Conservation (phyloP, 257 asterid genomes). For the Echium plantagineum region DNA sequence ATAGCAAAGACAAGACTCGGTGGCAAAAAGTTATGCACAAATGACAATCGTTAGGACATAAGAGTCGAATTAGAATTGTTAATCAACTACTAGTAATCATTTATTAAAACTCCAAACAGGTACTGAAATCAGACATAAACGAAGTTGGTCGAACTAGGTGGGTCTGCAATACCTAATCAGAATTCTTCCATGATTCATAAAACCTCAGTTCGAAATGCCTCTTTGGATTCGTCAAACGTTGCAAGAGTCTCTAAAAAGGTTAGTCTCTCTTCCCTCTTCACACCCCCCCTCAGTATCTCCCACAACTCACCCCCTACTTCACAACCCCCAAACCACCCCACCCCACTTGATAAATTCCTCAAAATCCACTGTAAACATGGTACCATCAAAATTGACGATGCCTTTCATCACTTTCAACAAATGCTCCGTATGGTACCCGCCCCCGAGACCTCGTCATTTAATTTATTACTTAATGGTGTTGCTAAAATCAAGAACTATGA, state of each 20-base stretch:
- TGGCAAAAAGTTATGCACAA: no score
- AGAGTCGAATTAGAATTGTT: no score
- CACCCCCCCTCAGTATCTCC: conserved; percentile 6
- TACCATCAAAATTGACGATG: conserved; percentile 16
- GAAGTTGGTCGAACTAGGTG: no score
- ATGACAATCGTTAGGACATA: no score
- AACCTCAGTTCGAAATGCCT: conserved; percentile 2
- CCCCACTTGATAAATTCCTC: conserved; percentile 17
- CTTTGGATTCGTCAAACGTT: conserved; percentile 15
- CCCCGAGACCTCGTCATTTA: conserved; percentile 37
- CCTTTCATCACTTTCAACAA: conserved; percentile 25
- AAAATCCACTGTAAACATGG: conserved; percentile 12
- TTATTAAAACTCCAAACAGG: no score
- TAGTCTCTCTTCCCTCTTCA: conserved; percentile 21
- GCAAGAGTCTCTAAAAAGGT: conserved; percentile 16
- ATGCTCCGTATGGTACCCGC: conserved; percentile 46
- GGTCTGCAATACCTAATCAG: no score
- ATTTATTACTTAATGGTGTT: conserved; percentile 30
- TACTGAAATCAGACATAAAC: no score
- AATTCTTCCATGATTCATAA: no score
- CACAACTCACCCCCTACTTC: conserved; percentile 4
- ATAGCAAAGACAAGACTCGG: no score
- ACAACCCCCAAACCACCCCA: not conserved
- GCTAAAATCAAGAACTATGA: conserved; percentile 32
- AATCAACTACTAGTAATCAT: no score